Evolutionary conservation across 2,329 filamentous ascomycete species (phyloP).

Genomic region (Sporothrix luriei): DNA sequence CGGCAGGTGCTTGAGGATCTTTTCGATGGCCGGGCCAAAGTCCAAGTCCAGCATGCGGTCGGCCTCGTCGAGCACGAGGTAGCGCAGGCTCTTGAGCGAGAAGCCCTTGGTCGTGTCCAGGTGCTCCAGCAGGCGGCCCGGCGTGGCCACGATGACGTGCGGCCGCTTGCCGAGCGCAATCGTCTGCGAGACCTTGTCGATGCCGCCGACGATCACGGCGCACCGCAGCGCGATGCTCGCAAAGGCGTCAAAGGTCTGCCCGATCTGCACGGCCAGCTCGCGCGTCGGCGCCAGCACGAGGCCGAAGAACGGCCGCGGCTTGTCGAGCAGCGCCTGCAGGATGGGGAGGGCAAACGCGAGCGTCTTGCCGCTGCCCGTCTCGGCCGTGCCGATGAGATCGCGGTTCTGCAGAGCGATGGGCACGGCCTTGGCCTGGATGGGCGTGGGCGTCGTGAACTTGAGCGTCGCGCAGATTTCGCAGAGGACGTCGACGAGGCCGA

Average conservation of each 20-base stretch:
- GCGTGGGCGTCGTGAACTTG: conserved; percentile 82
- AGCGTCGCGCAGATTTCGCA: conserved; percentile 84
- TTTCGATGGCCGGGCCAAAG: conserved; percentile 52
- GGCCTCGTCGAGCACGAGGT: conserved; percentile 93
- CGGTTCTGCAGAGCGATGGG: conserved; percentile 75
- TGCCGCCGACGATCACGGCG: conserved; percentile 84
- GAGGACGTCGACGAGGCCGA: conserved; percentile 82
- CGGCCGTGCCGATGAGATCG: conserved; percentile 90
- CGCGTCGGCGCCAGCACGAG: conserved; percentile 90
- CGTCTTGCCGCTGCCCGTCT: conserved; percentile 95
- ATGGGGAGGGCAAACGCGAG: conserved; percentile 93
- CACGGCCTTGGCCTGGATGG: conserved; percentile 85
- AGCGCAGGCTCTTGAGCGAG: conserved; percentile 74
- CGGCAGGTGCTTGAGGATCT: conserved; percentile 85
- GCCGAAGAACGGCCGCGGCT: conserved; percentile 82
- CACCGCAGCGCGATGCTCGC: conserved; percentile 87
- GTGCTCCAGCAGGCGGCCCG: conserved; percentile 85
- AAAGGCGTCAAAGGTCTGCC: conserved; percentile 82
- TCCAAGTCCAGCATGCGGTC: conserved; percentile 76
- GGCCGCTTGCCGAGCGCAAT: conserved; percentile 95
- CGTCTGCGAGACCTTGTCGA: conserved; percentile 91
- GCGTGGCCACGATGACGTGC: conserved; percentile 90
- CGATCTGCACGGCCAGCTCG: conserved; percentile 90
- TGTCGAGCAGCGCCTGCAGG: conserved; percentile 84
- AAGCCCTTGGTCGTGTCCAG: conserved; percentile 97